Evolutionary conservation across 331 rosid genomes (phyloP).

Genomic region (Dryas integrifolia): DNA sequence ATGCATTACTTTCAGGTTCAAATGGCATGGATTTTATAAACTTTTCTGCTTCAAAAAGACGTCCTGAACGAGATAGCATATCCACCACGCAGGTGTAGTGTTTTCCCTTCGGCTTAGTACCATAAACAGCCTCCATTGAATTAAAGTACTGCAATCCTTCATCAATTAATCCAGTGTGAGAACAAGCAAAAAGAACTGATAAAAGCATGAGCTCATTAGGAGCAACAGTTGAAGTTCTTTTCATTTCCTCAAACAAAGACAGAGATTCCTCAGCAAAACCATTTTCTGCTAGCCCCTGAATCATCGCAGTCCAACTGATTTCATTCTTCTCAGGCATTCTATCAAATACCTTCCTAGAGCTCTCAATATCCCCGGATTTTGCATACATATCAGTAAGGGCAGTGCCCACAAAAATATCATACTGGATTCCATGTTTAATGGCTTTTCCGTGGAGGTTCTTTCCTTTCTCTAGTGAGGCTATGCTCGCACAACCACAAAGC

Average conservation of each 20-base stretch:
- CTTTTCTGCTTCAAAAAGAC: conserved; percentile 23
- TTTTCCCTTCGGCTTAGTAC: conserved; percentile 13
- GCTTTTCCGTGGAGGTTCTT: conserved; percentile 18
- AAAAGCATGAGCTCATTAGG: conserved; percentile 23
- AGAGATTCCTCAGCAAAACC: conserved; percentile 26
- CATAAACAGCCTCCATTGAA: conserved; percentile 19
- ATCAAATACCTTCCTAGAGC: conserved; percentile 23
- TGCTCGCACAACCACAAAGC: conserved; percentile 16
- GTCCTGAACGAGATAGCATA: conserved; percentile 31
- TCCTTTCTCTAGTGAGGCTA: conserved; percentile 18
- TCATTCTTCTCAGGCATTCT: conserved; percentile 25
- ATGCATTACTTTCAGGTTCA: conserved; percentile 23
- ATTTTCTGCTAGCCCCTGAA: conserved; percentile 31
- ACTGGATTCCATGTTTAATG: conserved; percentile 9
- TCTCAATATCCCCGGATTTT: conserved; percentile 27
- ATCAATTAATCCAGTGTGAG: conserved; percentile 31
- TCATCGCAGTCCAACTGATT: conserved; percentile 33
- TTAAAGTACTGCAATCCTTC: conserved; percentile 25
- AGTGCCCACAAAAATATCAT: conserved; percentile 29
- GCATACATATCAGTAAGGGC: conserved; percentile 28
- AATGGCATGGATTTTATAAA: conserved; percentile 23
- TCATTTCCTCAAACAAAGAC: conserved; percentile 24
- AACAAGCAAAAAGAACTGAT: conserved; percentile 27
- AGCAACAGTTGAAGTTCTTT: conserved; percentile 11
- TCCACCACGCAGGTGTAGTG: conserved; percentile 33